Evolutionary conservation across 805 yeast genomes (phyloP).

Genomic region (Priceomyces fermenticarens): DNA sequence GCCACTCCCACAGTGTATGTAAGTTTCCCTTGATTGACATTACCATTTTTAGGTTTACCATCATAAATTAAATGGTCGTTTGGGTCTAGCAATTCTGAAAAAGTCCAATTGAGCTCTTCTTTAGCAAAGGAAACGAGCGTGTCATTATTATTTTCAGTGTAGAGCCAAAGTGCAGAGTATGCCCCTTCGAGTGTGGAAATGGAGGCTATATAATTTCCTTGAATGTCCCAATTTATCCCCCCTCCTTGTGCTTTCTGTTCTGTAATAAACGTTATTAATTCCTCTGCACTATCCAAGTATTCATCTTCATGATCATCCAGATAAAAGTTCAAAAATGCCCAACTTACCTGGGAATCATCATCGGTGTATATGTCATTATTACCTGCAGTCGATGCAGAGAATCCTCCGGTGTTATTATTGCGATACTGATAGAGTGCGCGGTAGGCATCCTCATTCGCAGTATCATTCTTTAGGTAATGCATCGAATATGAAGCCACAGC

Average conservation of each 20-base stretch:
- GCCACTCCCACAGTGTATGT: conserved; percentile 18
- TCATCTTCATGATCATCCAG: not conserved
- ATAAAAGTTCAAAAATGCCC: conserved; percentile 17
- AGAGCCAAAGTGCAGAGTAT: conserved; percentile 18
- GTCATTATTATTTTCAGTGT: conserved; percentile 8
- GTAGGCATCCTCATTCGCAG: conserved; percentile 7
- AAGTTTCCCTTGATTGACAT: conserved; percentile 14
- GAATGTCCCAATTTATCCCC: conserved; percentile 18
- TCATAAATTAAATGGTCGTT: conserved; percentile 16
- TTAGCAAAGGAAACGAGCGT: conserved; percentile 14
- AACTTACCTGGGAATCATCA: conserved; percentile 24
- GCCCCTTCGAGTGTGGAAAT: conserved; percentile 24
- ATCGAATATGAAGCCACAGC: conserved; percentile 24
- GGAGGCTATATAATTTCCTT: conserved; percentile 18
- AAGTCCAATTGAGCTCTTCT: conserved; percentile 11
- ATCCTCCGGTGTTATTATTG: conserved; percentile 13
- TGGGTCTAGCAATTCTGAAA: conserved; percentile 12
- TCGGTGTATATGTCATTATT: conserved; percentile 22
- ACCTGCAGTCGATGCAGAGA: conserved; percentile 18
- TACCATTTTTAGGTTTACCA: conserved; percentile 16
- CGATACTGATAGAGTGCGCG: conserved; percentile 12
- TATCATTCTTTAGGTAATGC: conserved; percentile 6
- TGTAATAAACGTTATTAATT: conserved; percentile 73
- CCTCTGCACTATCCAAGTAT: conserved; percentile 9
- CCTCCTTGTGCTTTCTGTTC: conserved; percentile 60